A percentile compares a stretch with the other conserved stretches of the same genome.
Evolutionary conservation across 805 yeast genomes (phyloP).

Genomic region (Pichia heedii): DNA sequence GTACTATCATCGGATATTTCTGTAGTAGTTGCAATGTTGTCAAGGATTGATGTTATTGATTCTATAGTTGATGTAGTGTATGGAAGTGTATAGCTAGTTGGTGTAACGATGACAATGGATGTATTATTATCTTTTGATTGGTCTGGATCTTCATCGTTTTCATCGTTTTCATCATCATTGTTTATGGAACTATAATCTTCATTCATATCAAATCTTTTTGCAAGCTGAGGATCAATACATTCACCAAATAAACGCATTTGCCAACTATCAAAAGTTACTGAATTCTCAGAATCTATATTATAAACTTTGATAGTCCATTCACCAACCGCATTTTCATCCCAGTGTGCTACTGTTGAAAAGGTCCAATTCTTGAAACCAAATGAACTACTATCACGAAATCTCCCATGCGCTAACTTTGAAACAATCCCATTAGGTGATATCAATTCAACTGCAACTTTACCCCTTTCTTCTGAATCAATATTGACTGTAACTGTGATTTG

Average conservation of each 20-base stretch:
- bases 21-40: not conserved
- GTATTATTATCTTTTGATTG: no score
- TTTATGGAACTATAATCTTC: slow-evolving; percentile 37
- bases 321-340: slow-evolving; percentile 83
- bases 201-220: slow-evolving; percentile 44
- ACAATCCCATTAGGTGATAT: slow-evolving; percentile 67
- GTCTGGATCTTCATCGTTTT: slow-evolving; percentile 8
- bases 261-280: slow-evolving; percentile 53
- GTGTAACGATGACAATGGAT: no score
- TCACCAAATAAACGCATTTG: slow-evolving; percentile 79
- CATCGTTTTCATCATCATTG: slow-evolving; percentile 12
- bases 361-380: slow-evolving; percentile 76
- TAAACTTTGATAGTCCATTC: slow-evolving; percentile 68
- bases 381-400: slow-evolving; percentile 47
- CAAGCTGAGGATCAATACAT: slow-evolving; percentile 52
- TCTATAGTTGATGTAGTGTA: not conserved
- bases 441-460: slow-evolving; percentile 56
- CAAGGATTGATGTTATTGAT: no score
- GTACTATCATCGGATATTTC: not conserved
- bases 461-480: slow-evolving; percentile 57
- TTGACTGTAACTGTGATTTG: slow-evolving; percentile 80
- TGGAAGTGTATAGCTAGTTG: no score
- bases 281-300: slow-evolving; percentile 32
- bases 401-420: slow-evolving; percentile 63
- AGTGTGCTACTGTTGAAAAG: slow-evolving; percentile 95